Base-by-base conservation (phyloP, 805 yeast genomes). In the Candida alai region DNA sequence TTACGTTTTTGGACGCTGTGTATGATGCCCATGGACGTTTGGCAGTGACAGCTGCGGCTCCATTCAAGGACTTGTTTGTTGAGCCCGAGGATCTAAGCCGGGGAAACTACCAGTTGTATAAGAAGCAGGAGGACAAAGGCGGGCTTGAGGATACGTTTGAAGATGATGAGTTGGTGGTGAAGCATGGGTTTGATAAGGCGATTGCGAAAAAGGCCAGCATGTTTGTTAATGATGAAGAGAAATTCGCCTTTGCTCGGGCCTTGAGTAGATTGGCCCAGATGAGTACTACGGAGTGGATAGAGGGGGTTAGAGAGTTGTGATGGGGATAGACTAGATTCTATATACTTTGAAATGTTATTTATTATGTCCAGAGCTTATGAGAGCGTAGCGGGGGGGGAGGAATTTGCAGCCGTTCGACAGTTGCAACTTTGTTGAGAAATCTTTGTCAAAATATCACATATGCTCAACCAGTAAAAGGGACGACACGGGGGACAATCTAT, bases 201-300 rank as follows among this genome's bases (percentile, higher is more conserved):
- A 66, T 83, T 39, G 89, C 86, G 8, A 73, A 76, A 45, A 76
- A 78, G 51, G 84, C 88, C 1, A 53, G 77, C 45, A 74, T 84
- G 74, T 90, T 93, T 63, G 85, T 84, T 31, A 73, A 93, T 25
- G 97, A 88, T 58, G 98, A 90, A 58, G 98, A 90, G 62, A 76
- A 82, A 56, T 93, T 90, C 65, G 98, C 98, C 14, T 90, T 90
- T 68, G 96, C 96, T 0, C 74, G 98, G 53, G 97, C 97, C 0
- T 67, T 90, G 39, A 81, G 93, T 48, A 77, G 98, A 54, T 68
- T 93, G 45, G 74, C 89, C 27, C 97, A 90, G 47, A 90, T 90
- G 97, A 81, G 95, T 45, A 83, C 95, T 4, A 80, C 80, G 17
- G 95, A 84, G 34, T 90, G 98, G 98, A 80, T 86, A 5, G 87